These are phyloP conservation scores for Anisodus acutangulus DNA, from an alignment of 257 asterid genomes.

Conservation along the genomic window DNA sequence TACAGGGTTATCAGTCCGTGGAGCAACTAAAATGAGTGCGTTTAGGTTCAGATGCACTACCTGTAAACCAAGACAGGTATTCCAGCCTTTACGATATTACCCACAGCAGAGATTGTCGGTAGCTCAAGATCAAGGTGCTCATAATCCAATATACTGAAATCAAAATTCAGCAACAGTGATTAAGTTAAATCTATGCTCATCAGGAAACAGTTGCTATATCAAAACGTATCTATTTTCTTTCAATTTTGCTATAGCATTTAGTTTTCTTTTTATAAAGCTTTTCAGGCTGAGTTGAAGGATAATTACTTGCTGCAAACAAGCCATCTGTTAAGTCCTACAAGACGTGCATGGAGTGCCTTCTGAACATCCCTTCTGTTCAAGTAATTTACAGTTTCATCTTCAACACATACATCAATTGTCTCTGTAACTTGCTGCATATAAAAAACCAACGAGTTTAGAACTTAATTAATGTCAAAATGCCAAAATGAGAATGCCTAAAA, in stretches of 20 bases:
- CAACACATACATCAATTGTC: conserved; percentile 74
- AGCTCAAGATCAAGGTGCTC: conserved; percentile 72
- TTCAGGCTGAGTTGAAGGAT: conserved; percentile 3
- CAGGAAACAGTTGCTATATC: not conserved
- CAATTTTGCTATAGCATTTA: not conserved
- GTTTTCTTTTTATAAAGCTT: not conserved
- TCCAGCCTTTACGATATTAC: conserved; percentile 60
- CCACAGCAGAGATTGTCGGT: conserved; percentile 67
- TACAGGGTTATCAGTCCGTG: not conserved
- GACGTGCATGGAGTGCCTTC: conserved; percentile 71
- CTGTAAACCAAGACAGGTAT: conserved; percentile 75
- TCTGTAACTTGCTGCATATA: conserved; percentile 58
- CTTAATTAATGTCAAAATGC: not conserved
- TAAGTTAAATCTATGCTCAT: too few species aligned
- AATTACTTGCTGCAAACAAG: conserved; percentile 78
- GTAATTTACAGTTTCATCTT: conserved; percentile 72
- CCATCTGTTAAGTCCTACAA: conserved; percentile 69
- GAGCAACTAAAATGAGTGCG: not conserved
- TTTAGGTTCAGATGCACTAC: conserved; percentile 34
- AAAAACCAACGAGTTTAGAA: not conserved
- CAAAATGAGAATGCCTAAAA: not conserved
- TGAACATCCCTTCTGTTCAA: conserved; percentile 73
- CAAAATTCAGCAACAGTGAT: conserved; percentile 26
- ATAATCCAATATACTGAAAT: conserved; percentile 66
- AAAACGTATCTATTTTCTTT: not conserved